Percentiles rank a stretch among this genome's conserved stretches.
phyloP scores from a whole-genome alignment of 192 early-diverging fungal genomes.

The Geranomyces variabilis region DNA sequence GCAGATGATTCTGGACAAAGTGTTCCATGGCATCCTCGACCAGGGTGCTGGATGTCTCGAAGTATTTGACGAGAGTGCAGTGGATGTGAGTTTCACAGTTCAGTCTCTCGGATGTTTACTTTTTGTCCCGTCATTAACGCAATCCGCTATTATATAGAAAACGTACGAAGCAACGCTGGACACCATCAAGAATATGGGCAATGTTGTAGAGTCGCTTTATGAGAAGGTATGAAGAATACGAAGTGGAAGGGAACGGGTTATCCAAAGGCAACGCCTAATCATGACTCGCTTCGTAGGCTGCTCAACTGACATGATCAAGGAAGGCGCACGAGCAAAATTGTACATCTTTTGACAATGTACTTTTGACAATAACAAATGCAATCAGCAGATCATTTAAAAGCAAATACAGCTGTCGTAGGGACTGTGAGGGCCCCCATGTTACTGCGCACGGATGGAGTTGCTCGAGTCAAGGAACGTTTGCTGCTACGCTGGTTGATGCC shows the following conservation, averaged over 20 bases:
- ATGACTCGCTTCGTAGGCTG: not conserved
- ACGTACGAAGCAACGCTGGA: conserved; percentile 91
- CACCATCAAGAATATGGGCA: conserved; percentile 95
- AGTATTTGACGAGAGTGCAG: conserved; percentile 87
- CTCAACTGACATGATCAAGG: not conserved
- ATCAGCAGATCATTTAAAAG: too few relatives aligned
- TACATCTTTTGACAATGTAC: too few relatives aligned
- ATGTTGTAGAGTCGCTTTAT: conserved; percentile 94
- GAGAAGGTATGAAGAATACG: conserved; percentile 69
- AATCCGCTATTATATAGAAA: too few relatives aligned
- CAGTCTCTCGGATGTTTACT: not conserved
- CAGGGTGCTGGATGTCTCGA: conserved; percentile 95
- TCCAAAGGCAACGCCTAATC: not conserved
- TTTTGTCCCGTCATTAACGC: too few relatives aligned
- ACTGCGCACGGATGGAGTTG: too few relatives aligned
- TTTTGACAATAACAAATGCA: too few relatives aligned
- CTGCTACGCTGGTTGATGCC: too few relatives aligned
- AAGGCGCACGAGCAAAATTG: too few relatives aligned
- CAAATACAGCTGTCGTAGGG: too few relatives aligned
- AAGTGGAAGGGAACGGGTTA: too few relatives aligned
- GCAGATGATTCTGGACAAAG: conserved; percentile 99
- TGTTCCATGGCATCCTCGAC: conserved; percentile 93
- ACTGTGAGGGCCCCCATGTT: too few relatives aligned
- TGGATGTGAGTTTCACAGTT: conserved; percentile 67
- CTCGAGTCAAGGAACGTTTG: too few relatives aligned